Percentiles rank a stretch among this genome's conserved stretches.
Conservation (phyloP, 352 stramenopile species). For the Hyaloperonospora brassicae region DNA sequence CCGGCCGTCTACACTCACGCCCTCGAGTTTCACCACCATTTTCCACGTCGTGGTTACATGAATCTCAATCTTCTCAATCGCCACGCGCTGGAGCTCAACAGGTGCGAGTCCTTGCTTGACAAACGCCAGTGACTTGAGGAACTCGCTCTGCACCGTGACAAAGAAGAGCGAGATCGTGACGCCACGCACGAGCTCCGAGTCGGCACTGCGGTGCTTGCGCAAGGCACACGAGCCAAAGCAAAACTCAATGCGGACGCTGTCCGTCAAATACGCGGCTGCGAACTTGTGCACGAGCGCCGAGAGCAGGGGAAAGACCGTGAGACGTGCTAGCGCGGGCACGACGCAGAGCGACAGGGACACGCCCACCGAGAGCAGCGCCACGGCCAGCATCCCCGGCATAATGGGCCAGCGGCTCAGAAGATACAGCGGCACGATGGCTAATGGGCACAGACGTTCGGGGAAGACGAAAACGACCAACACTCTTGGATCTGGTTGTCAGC, state of each 20-base stretch:
- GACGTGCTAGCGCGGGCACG: slow-evolving; percentile 43
- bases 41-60: slow-evolving; percentile 46
- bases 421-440: slow-evolving; percentile 27
- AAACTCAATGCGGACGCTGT: slow-evolving; percentile 46
- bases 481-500: slow-evolving; percentile 9
- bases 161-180: slow-evolving; percentile 51
- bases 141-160: slow-evolving; percentile 40
- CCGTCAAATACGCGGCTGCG: slow-evolving; percentile 40
- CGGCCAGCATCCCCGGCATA: slow-evolving; percentile 37
- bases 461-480: slow-evolving; percentile 12
- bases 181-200: slow-evolving; percentile 26
- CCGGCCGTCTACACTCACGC: slow-evolving; percentile 33
- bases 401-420: slow-evolving; percentile 26
- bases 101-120: slow-evolving; percentile 48
- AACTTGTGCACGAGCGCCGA: slow-evolving; percentile 49
- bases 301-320: slow-evolving; percentile 53
- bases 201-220: slow-evolving; percentile 13
- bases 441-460: neutral
- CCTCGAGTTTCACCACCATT: slow-evolving; percentile 44
- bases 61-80: slow-evolving; percentile 39
- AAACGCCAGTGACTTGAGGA: slow-evolving; percentile 52
- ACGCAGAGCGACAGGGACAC: slow-evolving; percentile 58
- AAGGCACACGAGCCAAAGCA: slow-evolving; percentile 39
- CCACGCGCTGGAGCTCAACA: slow-evolving; percentile 30
- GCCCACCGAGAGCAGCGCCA: slow-evolving; percentile 45